Percentiles rank a stretch among this genome's conserved stretches.
Evolutionary conservation across 1,139 yeast genomes (phyloP).

Genomic region (Sugiyamaella grinbergsii): DNA sequence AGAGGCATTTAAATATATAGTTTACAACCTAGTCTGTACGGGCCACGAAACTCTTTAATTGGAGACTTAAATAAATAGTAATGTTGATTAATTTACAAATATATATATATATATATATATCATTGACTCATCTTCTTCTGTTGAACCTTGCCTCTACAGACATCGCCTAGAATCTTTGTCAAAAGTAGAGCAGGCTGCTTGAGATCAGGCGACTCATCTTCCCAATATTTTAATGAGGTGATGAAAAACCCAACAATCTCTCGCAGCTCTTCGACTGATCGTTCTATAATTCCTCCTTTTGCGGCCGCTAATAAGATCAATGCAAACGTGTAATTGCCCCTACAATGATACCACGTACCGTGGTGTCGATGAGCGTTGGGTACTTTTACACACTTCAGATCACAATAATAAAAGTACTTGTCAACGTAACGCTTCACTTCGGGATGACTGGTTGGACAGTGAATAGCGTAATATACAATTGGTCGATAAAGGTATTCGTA

Average conservation of each 20-base stretch:
- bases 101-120: not conserved
- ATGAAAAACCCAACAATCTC: conserved; percentile 24
- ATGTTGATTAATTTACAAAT: conserved; percentile 1
- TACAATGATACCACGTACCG: conserved; percentile 28
- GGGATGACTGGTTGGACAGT: conserved; percentile 25
- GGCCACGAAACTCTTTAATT: too few species aligned
- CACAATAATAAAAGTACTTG: conserved; percentile 25
- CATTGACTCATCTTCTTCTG: conserved; percentile 9
- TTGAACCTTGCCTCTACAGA: conserved; percentile 9
- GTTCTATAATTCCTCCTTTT: conserved; percentile 24
- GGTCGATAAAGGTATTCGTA: conserved; percentile 29
- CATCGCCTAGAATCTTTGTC: conserved; percentile 20
- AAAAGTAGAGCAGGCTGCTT: conserved; percentile 20
- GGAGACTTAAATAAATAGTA: conserved; percentile 3
- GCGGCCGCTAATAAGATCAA: conserved; percentile 24
- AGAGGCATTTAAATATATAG: conserved; percentile 30
- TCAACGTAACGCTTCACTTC: conserved; percentile 24
- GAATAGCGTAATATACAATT: conserved; percentile 27
- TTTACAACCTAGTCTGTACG: too few species aligned
- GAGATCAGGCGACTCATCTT: conserved; percentile 25
- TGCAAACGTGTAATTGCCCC: conserved; percentile 24
- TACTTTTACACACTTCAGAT: conserved; percentile 21
- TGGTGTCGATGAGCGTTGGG: conserved; percentile 27
- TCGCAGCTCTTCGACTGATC: conserved; percentile 21
- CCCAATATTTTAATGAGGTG: conserved; percentile 25